Evolutionary conservation across 345 rosid genomes (phyloP).

Genomic region (Eutrema japonicum): DNA sequence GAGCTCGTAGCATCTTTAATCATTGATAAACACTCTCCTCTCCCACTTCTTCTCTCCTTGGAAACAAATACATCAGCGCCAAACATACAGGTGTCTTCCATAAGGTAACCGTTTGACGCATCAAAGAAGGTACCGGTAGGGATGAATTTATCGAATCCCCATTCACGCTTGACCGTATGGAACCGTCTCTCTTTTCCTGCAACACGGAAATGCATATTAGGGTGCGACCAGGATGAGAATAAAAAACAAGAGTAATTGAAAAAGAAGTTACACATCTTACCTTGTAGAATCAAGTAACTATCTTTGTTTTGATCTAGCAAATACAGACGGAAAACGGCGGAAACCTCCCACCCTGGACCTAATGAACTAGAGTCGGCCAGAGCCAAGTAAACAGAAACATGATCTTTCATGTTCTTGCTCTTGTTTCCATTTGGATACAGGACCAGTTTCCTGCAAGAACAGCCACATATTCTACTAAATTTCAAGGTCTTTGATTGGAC

Average conservation of each 20-base stretch:
- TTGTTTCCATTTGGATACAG: slow-evolving; percentile 67
- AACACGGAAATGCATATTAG: slow-evolving; percentile 8
- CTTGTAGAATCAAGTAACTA: slow-evolving; percentile 42
- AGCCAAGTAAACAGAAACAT: slow-evolving; percentile 60
- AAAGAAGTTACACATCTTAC: slow-evolving; percentile 19
- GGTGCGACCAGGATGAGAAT: background rate
- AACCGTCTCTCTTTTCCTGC: slow-evolving; percentile 46
- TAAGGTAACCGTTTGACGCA: slow-evolving; percentile 42
- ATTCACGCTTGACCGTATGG: slow-evolving; percentile 41
- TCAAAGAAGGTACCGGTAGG: slow-evolving; percentile 26
- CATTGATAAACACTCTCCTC: slow-evolving; percentile 49
- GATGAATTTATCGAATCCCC: slow-evolving; percentile 45
- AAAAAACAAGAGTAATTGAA: background rate
- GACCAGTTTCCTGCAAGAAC: slow-evolving; percentile 58
- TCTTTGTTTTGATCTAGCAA: slow-evolving; percentile 49
- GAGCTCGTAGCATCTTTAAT: slow-evolving; percentile 41
- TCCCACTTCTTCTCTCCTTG: slow-evolving; percentile 42
- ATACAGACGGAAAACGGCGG: slow-evolving; percentile 52
- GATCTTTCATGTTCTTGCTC: slow-evolving; percentile 56
- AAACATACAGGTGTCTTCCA: slow-evolving; percentile 47
- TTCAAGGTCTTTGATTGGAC: background rate
- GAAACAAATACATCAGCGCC: slow-evolving; percentile 50
- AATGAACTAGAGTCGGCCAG: slow-evolving; percentile 51
- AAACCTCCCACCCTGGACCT: slow-evolving; percentile 57
- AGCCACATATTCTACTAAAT: slow-evolving; percentile 1